phyloP scores from a whole-genome alignment of 2,329 filamentous ascomycete species.

The Aureobasidium melanogenum region DNA sequence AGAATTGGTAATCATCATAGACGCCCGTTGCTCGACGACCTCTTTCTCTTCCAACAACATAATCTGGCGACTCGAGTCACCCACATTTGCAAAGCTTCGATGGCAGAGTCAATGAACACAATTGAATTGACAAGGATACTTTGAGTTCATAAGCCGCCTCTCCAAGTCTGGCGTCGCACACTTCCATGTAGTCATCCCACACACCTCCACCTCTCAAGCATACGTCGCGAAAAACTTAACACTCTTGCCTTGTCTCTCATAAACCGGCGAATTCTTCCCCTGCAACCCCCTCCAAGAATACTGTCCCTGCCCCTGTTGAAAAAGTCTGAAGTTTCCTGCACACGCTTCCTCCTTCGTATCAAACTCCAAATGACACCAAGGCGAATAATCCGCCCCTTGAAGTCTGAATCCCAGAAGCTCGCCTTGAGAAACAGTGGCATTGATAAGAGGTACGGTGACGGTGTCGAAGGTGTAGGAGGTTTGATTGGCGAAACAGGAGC shows the following conservation, averaged over 20 bases:
- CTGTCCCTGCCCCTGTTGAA: slow-evolving; percentile 18
- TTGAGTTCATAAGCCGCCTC: too few species aligned
- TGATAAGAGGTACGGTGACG: slow-evolving; percentile 15
- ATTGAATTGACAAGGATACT: too few species aligned
- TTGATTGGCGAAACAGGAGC: slow-evolving; percentile 14
- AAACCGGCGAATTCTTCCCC: slow-evolving; percentile 16
- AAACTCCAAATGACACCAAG: slow-evolving; percentile 20
- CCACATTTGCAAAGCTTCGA: too few species aligned
- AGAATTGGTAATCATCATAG: background rate
- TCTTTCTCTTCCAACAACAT: too few species aligned
- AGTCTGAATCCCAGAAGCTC: slow-evolving; percentile 17
- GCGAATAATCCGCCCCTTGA: slow-evolving; percentile 17
- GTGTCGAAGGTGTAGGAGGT: slow-evolving; percentile 18
- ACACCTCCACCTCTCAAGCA: slow-evolving; percentile 7
- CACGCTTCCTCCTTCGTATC: background rate
- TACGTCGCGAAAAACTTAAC: slow-evolving; percentile 19
- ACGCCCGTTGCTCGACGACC: too few species aligned
- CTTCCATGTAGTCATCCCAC: background rate
- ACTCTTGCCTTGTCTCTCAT: slow-evolving; percentile 17
- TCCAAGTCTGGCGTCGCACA: background rate
- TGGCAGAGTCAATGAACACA: too few species aligned
- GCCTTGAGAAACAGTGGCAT: slow-evolving; percentile 16
- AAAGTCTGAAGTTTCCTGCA: slow-evolving; percentile 15
- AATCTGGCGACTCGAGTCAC: too few species aligned
- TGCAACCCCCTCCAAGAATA: slow-evolving; percentile 17